These are phyloP conservation scores for Pseudocohnilembus persalinus DNA, from an alignment of 169 alveolate genomes.

Conservation along the genomic window DNA sequence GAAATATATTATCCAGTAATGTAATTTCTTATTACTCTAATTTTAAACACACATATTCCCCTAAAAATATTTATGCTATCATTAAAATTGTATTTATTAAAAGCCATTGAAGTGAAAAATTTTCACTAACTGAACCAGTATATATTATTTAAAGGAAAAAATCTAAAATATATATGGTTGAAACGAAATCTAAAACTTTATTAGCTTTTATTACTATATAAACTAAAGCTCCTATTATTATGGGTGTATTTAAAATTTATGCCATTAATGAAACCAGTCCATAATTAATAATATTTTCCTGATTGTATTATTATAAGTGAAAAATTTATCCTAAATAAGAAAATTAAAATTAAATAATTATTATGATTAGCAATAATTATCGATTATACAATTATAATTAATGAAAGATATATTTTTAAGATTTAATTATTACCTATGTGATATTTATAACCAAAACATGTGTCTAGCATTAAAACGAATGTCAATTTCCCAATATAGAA, in stretches of 20 bases:
- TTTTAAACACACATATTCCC: slow-evolving; percentile 19
- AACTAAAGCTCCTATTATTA: slow-evolving; percentile 5
- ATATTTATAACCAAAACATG: neutral
- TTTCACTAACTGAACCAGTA: neutral
- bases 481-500: neutral
- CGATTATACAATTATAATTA: neutral
- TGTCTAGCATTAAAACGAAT: slow-evolving; percentile 1
- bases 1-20: slow-evolving; percentile 11
- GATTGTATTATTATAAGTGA: slow-evolving; percentile 3
- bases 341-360: neutral
- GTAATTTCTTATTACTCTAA: slow-evolving; percentile 4
- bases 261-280: neutral
- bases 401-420: neutral
- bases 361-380: no score
- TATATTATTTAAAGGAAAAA: neutral
- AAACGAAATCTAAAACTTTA: slow-evolving; percentile 17
- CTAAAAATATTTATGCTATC: neutral
- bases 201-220: slow-evolving; percentile 13
- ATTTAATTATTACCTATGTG: neutral
- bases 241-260: slow-evolving; percentile 7
- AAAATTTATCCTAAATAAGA: slow-evolving; percentile 15
- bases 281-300: neutral
- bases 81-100: neutral
- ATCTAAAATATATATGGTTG: slow-evolving; percentile 8
- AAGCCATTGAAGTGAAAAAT: neutral